Evolutionary conservation across 2,329 filamentous ascomycete genomes (phyloP).

Genomic region (Fusarium falciforme): DNA sequence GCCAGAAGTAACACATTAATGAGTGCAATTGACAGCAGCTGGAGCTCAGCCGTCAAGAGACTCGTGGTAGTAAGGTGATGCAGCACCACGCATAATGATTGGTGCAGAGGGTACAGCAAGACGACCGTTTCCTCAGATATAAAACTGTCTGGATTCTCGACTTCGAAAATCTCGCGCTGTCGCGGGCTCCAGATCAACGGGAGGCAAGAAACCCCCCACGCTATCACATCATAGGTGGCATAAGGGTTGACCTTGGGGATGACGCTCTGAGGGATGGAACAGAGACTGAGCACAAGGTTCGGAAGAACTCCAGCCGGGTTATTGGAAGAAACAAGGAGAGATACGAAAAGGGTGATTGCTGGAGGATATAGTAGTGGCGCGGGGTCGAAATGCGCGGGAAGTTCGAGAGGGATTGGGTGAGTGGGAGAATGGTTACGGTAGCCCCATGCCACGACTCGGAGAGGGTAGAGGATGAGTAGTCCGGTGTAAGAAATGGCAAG

Average conservation of each 20-base stretch:
- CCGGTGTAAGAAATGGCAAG: constrained; percentile 50
- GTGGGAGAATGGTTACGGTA: constrained; percentile 54
- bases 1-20: constrained; percentile 85
- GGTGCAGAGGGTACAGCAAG: constrained; percentile 85
- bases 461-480: constrained; percentile 67
- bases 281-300: constrained; percentile 84
- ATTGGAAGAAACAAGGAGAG: constrained; percentile 76
- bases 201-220: constrained; percentile 81
- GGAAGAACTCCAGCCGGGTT: constrained; percentile 74
- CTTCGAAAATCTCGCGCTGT: constrained; percentile 43
- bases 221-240: constrained; percentile 72
- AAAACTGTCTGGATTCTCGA: constrained; percentile 45
- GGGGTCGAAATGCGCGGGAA: constrained; percentile 87
- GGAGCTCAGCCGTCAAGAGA: constrained; percentile 85
- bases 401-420: constrained; percentile 55
- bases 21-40: constrained; percentile 84
- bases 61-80: constrained; percentile 89
- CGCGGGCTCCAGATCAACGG: constrained; percentile 63
- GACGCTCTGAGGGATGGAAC: constrained; percentile 78
- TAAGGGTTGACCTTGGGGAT: constrained; percentile 72
- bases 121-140: constrained; percentile 69
- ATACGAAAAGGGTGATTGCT: constrained; percentile 79
- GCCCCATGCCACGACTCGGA: constrained; percentile 66
- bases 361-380: constrained; percentile 91
- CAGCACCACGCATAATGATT: constrained; percentile 77